A percentile compares a stretch with the other conserved stretches of the same genome.
These are phyloP conservation scores for Apiotrichum siamense DNA, from an alignment of 1,284 basidiomycete genomes.

Conservation along the genomic window DNA sequence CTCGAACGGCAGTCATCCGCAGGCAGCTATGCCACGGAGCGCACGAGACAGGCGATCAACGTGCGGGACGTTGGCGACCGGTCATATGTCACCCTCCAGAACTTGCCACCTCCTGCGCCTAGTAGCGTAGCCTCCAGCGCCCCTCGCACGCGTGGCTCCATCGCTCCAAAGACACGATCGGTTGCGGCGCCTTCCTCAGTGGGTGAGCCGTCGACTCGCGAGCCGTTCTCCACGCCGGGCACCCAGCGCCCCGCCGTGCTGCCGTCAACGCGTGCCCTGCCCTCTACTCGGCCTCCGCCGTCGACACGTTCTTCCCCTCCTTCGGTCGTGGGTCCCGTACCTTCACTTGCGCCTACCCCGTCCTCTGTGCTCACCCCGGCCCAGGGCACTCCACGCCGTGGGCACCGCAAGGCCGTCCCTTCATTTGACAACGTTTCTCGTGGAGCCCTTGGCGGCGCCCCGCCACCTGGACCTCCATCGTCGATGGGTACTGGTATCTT, in stretches of 20 bases:
- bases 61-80: not conserved
- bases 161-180: not conserved
- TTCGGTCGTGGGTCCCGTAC: too few species aligned
- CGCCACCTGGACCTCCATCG: conserved; percentile 2
- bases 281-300: not conserved
- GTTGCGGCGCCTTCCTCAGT: not conserved
- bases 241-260: too few species aligned
- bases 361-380: too few species aligned
- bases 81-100: not conserved
- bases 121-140: not conserved
- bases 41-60: not conserved
- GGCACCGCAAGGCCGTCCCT: conserved; percentile 25
- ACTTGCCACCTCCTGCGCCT: not conserved
- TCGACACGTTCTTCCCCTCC: too few species aligned
- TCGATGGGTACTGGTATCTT: not conserved
- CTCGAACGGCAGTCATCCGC: conserved; percentile 36
- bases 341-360: not conserved
- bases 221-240: not conserved
- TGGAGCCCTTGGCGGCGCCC: not conserved
- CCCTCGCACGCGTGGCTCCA: too few species aligned
- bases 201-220: not conserved
- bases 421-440: conserved; percentile 10
- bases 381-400: conserved; percentile 12
- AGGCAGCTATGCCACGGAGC: conserved; percentile 1
- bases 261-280: too few species aligned